Conservation (phyloP, 169 alveolate species). For the Cystoisospora suis region DNA sequence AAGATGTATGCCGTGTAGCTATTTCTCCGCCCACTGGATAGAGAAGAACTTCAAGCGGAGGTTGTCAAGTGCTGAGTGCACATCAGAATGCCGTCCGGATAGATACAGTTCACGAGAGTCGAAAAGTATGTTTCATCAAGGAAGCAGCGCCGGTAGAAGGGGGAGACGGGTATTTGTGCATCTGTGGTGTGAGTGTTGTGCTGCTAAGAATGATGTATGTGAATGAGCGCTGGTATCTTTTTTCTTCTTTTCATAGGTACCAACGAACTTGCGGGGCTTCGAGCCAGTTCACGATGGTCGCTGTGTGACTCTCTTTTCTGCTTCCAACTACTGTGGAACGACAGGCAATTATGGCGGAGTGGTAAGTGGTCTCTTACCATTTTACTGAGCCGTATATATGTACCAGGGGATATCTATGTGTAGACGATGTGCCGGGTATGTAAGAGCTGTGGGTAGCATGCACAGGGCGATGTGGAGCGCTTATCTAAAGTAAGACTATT, state of each 20-base stretch:
- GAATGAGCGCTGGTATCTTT: not conserved
- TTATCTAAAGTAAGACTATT: no score
- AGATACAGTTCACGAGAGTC: no score
- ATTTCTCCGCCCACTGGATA: no score
- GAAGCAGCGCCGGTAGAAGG: no score
- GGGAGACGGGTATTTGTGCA: not conserved
- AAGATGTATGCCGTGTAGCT: no score
- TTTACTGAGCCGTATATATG: not conserved
- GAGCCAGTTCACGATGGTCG: constrained; percentile 87
- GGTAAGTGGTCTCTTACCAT: not conserved
- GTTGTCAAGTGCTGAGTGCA: no score
- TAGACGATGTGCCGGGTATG: not conserved
- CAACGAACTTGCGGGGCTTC: constrained; percentile 87
- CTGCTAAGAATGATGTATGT: not conserved
- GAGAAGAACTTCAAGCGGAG: no score
- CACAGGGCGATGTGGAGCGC: no score
- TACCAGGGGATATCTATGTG: not conserved
- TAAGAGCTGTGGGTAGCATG: no score
- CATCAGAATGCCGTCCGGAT: no score
- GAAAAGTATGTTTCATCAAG: no score
- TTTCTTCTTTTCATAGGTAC: constrained; percentile 63
- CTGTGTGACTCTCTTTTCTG: constrained; percentile 88
- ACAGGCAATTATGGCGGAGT: constrained; percentile 88
- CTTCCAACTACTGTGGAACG: constrained; percentile 90
- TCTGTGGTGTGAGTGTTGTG: not conserved